These are phyloP conservation scores for Fraxinus latifolia DNA, from an alignment of 305 asterid genomes.

Conservation along the genomic window DNA sequence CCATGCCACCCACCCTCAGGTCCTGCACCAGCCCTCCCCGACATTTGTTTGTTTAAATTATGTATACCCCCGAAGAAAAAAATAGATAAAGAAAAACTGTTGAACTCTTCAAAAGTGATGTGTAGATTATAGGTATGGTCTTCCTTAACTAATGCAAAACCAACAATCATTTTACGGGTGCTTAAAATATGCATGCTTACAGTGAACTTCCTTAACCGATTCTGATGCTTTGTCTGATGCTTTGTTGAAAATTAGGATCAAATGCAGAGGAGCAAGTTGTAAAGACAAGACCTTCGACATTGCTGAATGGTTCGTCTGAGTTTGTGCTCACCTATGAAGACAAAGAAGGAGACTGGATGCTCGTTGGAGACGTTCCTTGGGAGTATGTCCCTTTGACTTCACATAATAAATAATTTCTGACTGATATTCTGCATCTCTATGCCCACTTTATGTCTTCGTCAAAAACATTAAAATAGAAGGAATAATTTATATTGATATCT, in stretches of 20 bases:
- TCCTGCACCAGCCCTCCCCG: background rate
- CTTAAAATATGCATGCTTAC: background rate
- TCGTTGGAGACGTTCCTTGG: slow-evolving; percentile 92
- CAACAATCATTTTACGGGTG: background rate
- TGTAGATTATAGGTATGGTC: background rate
- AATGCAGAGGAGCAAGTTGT: slow-evolving; percentile 40
- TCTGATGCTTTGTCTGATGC: background rate
- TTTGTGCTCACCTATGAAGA: slow-evolving; percentile 86
- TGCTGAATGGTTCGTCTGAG: slow-evolving; percentile 64
- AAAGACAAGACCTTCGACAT: slow-evolving; percentile 31
- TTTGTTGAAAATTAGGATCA: slow-evolving; percentile 33
- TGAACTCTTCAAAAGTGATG: background rate
- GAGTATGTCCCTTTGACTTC: slow-evolving; percentile 45
- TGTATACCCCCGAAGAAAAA: background rate
- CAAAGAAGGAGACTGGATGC: slow-evolving; percentile 92
- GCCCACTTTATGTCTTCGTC: background rate
- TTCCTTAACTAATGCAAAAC: background rate
- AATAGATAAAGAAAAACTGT: background rate
- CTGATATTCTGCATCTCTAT: background rate
- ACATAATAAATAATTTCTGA: background rate
- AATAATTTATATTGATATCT: background rate
- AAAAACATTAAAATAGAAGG: background rate
- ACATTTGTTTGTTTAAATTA: background rate
- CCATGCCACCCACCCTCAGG: background rate
- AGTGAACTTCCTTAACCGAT: background rate